Evolutionary conservation across 495 filamentous ascomycete species (phyloP).

Genomic region (Neurospora cerealis): DNA sequence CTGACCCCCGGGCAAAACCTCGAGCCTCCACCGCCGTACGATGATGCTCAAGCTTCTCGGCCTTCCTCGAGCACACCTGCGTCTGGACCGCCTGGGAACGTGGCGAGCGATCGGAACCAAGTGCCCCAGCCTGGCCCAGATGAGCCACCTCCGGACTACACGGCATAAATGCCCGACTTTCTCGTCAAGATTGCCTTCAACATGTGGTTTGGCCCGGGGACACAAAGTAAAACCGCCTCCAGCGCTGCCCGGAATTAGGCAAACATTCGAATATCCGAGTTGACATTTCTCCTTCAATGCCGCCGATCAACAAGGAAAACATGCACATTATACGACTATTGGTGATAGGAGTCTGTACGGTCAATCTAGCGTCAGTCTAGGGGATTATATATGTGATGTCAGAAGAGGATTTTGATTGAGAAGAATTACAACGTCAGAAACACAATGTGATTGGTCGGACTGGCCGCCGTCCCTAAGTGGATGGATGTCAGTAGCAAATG

Average conservation of each 20-base stretch:
- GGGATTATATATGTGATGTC: not conserved
- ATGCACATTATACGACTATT: not conserved
- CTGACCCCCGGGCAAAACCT: conserved; percentile 42
- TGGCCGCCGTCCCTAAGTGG: not conserved
- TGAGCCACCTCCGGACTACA: conserved; percentile 88
- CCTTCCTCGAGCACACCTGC: conserved; percentile 18
- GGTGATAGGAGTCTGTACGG: not conserved
- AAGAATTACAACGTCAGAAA: not conserved
- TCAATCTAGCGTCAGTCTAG: not conserved
- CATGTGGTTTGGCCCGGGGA: not conserved
- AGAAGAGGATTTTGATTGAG: not conserved
- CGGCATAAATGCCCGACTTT: not conserved
- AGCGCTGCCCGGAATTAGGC: not conserved
- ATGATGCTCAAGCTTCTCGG: conserved; percentile 22
- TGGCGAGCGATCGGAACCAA: conserved; percentile 13
- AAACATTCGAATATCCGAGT: not conserved
- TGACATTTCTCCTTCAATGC: not conserved
- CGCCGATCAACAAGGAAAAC: not conserved
- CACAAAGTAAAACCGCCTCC: not conserved
- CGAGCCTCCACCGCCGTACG: conserved; percentile 82
- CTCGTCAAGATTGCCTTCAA: not conserved
- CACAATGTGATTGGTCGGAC: not conserved
- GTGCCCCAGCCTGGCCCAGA: conserved; percentile 42
- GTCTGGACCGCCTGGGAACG: not conserved
- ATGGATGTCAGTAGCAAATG: not conserved